Evolutionary conservation across 306 rosid genomes (phyloP).

Genomic region (Fragaria nilgerrensis): DNA sequence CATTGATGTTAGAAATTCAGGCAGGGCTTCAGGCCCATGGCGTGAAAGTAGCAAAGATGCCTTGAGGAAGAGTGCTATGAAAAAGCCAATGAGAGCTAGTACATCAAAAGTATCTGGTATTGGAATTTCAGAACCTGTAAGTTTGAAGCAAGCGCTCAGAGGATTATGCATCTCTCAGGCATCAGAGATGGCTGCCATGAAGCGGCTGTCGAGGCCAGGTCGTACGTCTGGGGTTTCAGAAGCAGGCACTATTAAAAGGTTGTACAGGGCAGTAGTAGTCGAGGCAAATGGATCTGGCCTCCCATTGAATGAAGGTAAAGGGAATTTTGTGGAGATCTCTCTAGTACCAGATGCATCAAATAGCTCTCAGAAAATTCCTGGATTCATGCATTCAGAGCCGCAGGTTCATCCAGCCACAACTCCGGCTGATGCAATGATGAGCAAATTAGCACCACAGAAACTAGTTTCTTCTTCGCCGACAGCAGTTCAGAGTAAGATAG

Average conservation of each 20-base stretch:
- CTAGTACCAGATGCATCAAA: slow-evolving; percentile 64
- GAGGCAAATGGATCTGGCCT: slow-evolving; percentile 48
- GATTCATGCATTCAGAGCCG: slow-evolving; percentile 29
- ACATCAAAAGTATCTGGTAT: slow-evolving; percentile 75
- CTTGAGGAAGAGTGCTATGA: slow-evolving; percentile 76
- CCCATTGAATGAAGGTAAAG: slow-evolving; percentile 50
- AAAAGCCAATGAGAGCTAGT: slow-evolving; percentile 79
- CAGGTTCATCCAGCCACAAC: slow-evolving; percentile 34
- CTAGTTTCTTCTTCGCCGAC: slow-evolving; percentile 44
- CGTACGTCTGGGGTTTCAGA: slow-evolving; percentile 75
- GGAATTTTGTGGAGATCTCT: slow-evolving; percentile 73
- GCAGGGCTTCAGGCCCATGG: slow-evolving; percentile 47
- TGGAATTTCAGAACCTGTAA: slow-evolving; percentile 88
- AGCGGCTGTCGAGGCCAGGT: slow-evolving; percentile 69
- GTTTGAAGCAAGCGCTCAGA: slow-evolving; percentile 98
- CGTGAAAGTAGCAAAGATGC: slow-evolving; percentile 40
- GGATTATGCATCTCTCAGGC: slow-evolving; percentile 98
- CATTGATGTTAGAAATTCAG: slow-evolving; percentile 60
- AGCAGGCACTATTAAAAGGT: slow-evolving; percentile 80
- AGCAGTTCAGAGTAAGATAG: slow-evolving; percentile 39
- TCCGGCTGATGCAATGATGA: slow-evolving; percentile 30
- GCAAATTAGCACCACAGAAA: slow-evolving; percentile 42
- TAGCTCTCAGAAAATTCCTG: slow-evolving; percentile 40
- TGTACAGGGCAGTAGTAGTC: slow-evolving; percentile 71
- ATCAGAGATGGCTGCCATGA: slow-evolving; percentile 97